Percentiles rank a stretch among this genome's conserved stretches.
Conservation (phyloP, 345 rosid species). For the Aegle marmelos region DNA sequence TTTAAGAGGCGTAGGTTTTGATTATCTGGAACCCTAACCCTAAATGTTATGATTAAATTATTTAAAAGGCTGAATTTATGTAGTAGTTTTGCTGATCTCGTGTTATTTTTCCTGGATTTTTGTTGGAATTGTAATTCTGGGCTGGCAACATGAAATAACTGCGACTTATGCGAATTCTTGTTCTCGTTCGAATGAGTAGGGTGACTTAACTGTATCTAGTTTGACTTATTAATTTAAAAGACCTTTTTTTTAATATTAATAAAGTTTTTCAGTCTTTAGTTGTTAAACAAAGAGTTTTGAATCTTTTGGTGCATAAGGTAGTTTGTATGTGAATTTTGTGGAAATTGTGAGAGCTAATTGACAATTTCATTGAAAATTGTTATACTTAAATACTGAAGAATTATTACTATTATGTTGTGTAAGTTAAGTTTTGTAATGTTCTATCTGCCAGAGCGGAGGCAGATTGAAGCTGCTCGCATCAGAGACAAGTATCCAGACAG, state of each 20-base stretch:
- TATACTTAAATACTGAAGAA: not conserved
- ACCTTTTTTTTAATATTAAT: not conserved
- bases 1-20: not conserved
- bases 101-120: not conserved
- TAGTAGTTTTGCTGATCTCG: not conserved
- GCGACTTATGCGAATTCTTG: not conserved
- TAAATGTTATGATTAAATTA: not conserved
- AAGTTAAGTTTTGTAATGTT: not conserved
- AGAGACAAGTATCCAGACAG: conserved; percentile 95
- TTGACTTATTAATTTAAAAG: not conserved
- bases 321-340: not conserved
- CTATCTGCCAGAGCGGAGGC: conserved; percentile 75
- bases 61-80: not conserved
- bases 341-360: not conserved
- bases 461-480: conserved; percentile 90
- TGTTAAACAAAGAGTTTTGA: not conserved
- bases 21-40: conserved; percentile 12
- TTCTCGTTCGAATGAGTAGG: not conserved
- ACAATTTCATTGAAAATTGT: not conserved
- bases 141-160: not conserved
- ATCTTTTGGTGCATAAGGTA: not conserved
- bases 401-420: not conserved
- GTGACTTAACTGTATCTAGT: not conserved
- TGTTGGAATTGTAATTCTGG: not conserved
- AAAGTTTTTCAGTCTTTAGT: not conserved